Evolutionary conservation across 352 stramenopile species (phyloP).

Genomic region (Pythium aristosporum): DNA sequence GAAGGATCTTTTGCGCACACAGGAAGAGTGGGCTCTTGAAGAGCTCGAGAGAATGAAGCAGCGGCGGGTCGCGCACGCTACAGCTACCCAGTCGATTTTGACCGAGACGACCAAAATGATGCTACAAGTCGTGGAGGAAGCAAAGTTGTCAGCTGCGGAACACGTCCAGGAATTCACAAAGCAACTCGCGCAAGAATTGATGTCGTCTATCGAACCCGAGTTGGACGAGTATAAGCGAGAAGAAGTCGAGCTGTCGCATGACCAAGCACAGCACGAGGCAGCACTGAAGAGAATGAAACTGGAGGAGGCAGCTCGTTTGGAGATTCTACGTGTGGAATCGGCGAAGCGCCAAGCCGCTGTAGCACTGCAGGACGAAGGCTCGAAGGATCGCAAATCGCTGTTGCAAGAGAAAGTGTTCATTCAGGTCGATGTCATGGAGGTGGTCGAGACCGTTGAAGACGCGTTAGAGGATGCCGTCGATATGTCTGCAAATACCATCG

Average conservation of each 20-base stretch:
- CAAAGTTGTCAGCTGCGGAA: constrained; percentile 37
- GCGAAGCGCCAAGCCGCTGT: constrained; percentile 1
- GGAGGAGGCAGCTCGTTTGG: constrained; percentile 12
- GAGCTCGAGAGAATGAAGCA: constrained; percentile 52
- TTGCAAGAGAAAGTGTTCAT: neutral
- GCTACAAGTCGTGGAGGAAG: constrained; percentile 36
- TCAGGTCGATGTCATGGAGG: constrained; percentile 17
- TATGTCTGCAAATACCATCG: neutral
- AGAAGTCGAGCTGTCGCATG: neutral
- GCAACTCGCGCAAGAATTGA: constrained; percentile 36
- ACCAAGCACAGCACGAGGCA: constrained; percentile 1
- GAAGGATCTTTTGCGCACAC: constrained; percentile 31
- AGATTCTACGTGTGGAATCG: constrained; percentile 15
- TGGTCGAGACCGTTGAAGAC: constrained; percentile 10
- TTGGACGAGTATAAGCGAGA: constrained; percentile 35
- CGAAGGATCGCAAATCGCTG: neutral
- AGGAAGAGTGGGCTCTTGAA: constrained; percentile 42
- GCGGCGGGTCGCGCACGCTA: constrained; percentile 35
- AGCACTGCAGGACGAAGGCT: neutral
- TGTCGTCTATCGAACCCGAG: constrained; percentile 35
- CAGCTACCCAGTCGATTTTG: constrained; percentile 40
- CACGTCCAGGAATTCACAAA: constrained; percentile 41
- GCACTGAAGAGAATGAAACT: constrained; percentile 9
- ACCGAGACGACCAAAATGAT: constrained; percentile 37
- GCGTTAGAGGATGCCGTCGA: neutral